Base-by-base conservation (phyloP, 441 rosid species). In the Capsella rubella region DNA sequence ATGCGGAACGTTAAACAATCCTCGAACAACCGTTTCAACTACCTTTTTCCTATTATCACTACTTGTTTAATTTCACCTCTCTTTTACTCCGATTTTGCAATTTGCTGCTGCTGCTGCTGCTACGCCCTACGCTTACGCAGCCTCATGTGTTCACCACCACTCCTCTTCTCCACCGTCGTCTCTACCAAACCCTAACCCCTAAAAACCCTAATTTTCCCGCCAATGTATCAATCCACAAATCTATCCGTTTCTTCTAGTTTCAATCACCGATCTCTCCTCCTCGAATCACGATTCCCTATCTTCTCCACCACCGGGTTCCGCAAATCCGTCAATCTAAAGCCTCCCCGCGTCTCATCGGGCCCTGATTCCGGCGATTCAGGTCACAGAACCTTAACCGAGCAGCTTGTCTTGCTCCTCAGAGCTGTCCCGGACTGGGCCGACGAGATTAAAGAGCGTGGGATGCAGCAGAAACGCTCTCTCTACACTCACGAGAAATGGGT, bases 371-470 rank as follows among this genome's bases (percentile, higher is more conserved):
- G 58, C 55, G 40, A 58, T 1, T 40, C 64, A 49, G 57, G 8
- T 14, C 0, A 67, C 14, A 29, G 72, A 63, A 39, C 76, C 71
- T 43, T 72, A 14, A 34, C 78, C 40, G 71, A 75, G 1, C 34
- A 61, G 0, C 65, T 69, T 0, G 69, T 75, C 32, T 86, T 84
- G 1, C 59, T 94, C 70, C 86, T 94, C 75, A 84, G 82, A 2
- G 84, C 78, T 6, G 82, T 94, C 8, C 97, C 97, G 0, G 92
- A 94, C 63, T 94, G 99, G 97, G 91, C 98, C 0, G 98, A 94
- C 79, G 46, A 72, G 46, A 71, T 89, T 3, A 78, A 94, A 65
- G 98, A 94, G 89, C 88, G 90, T 8, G 95, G 98, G 50, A 87
- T 91, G 95, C 88, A 54, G 58, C 84, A 79, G 67, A 88, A 82